Base-by-base conservation (phyloP, 495 filamentous ascomycete genomes). In the Pseudevernia furfuracea region DNA sequence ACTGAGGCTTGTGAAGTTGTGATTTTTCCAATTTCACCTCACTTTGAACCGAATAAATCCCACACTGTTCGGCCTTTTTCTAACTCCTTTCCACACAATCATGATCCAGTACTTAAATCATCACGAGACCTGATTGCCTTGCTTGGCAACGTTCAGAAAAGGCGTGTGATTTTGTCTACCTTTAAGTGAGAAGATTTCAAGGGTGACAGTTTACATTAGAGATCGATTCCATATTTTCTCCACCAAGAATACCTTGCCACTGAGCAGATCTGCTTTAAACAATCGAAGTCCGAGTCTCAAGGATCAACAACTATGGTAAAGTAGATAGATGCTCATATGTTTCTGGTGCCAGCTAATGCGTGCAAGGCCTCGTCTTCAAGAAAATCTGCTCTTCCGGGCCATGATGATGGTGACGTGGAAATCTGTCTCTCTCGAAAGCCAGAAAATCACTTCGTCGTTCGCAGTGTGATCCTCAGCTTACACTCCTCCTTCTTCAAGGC, bases 401-500 rank as follows among this genome's bases (percentile, higher is more conserved):
- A 46, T 8, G 44, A n/a, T 7, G 48, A 39, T 49, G 39, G 59
- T 17, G 59, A 66, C 8, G 36, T 61, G 23, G 52, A 66, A 17
- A 39, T 62, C 7, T n/a, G 12, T 36, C n/a, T 62, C 6, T 52
- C 49, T 4, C 25, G 36, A 12, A 55, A 52, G 46, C 37, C 65
- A 19, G 46, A 61, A 25, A 44, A 61, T 17, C 64, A 34, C 1
- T 55, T 60, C 43, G 34, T 65, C 21, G 36, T 65, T 30, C 57
- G 55, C 17, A 65, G 63, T 55, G 15, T 41, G 2, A 32, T 55
- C 21, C 25, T 65, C 5, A 17, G 44, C 19, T 52, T 66, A 12
- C 64, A 66, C 36, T 66, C 48, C 23, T 14, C 32, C 8, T 61
- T 39, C 9, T 61, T 61, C 48, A 66, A 25, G 23, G 52, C 14